Evolutionary conservation across 441 rosid genomes (phyloP).

Genomic region (Populus hybrid): DNA sequence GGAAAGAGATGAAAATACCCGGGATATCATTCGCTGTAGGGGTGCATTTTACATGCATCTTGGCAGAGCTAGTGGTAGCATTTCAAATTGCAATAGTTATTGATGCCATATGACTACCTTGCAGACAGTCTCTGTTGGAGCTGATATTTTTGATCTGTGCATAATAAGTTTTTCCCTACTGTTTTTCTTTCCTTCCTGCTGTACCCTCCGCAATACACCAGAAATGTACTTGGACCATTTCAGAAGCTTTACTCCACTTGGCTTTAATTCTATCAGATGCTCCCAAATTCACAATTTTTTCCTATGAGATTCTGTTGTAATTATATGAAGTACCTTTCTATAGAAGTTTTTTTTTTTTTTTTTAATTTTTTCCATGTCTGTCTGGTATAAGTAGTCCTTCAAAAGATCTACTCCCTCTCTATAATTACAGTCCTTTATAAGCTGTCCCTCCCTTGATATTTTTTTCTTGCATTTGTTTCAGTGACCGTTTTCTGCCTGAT

Average conservation of each 20-base stretch:
- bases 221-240: background rate
- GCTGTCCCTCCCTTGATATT: background rate
- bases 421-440: background rate
- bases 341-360: background rate
- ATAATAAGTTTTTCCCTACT: background rate
- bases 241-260: background rate
- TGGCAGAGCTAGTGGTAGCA: background rate
- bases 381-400: background rate
- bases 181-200: background rate
- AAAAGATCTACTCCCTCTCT: background rate
- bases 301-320: background rate
- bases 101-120: background rate
- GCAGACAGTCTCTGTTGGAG: background rate
- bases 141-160: background rate
- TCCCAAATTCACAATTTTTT: background rate
- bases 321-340: background rate
- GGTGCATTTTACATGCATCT: background rate
- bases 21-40: background rate
- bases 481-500: constrained; percentile 98
- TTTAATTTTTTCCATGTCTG: background rate
- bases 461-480: constrained; percentile 25
- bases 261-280: background rate
- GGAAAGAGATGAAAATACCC: background rate
- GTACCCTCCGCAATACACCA: background rate
- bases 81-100: background rate